Base-by-base conservation (phyloP, 2,329 filamentous ascomycete species). In the Cercospora zeina region DNA sequence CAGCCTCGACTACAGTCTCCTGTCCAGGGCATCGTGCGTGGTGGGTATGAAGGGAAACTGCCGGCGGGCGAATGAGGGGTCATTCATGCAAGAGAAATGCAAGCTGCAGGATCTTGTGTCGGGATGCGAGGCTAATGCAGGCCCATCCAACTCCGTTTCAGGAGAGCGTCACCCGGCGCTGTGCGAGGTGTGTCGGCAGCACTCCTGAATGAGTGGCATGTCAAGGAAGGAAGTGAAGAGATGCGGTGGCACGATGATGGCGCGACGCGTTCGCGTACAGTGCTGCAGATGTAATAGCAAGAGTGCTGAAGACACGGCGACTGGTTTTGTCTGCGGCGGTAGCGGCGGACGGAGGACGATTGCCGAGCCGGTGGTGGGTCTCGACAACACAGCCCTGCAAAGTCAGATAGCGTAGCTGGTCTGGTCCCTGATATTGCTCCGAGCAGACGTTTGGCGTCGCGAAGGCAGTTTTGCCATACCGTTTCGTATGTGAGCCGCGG, bases 61-160 rank as follows among this genome's bases (percentile, higher is more conserved):
- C 42, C 21, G n/a, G 19, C 24, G 42, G 42, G 19, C 42, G 13
- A 27, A 49, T 14, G 42, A 49, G 42, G 42, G 42, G 42, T 49
- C 21, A 16, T 49, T 53, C 30, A 53, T 53, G 49, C 49, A 53
- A 34, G 10, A 16, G 49, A 27, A 33, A 53, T 53, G 49, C 49
- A 53, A 16, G 34, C 54, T 56, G 54, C 36, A 56, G 54, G 54
- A 42, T 31, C 54, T 42, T 45, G 54, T 39, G 54, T 56, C 54
- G n/a, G 54, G 54, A 42, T 30, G 24, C 16, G 36, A 56, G 54
- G 34, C 36, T 56, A 42, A 39, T 56, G 54, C 54, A 56, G 16
- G 49, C 49, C 49, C 27, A 53, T 33, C 27, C 30, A 27, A 8
- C 11, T 13, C 27, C 49, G 49, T 33, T 53, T 53, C 49, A 53